These are phyloP conservation scores for Cyclostephanos tholiformis DNA, from an alignment of 108 stramenopile genomes.

Conservation along the genomic window DNA sequence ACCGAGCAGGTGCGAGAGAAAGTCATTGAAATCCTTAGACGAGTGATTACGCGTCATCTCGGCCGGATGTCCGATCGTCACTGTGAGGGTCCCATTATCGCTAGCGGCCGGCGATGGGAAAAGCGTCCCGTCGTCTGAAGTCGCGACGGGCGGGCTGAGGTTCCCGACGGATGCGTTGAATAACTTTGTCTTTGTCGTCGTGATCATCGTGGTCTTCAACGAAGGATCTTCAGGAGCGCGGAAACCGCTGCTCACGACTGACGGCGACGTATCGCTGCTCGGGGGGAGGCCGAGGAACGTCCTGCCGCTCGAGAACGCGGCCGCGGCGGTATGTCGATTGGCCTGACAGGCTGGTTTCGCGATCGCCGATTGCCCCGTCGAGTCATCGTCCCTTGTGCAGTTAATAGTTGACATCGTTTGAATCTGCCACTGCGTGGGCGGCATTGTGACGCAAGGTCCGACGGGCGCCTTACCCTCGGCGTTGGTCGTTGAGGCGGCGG, in stretches of 20 bases:
- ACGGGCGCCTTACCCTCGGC: neutral
- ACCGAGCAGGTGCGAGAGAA: conserved; percentile 31
- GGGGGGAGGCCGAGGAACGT: neutral
- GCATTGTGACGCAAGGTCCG: neutral
- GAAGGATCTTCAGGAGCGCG: neutral
- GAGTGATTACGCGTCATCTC: neutral
- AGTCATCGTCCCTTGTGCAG: neutral
- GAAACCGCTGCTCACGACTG: neutral
- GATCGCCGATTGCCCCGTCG: neutral
- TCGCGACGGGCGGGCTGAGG: too few relatives aligned
- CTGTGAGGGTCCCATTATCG: neutral
- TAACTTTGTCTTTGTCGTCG: neutral
- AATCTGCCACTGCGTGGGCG: neutral
- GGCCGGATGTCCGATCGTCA: neutral
- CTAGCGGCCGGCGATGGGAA: neutral
- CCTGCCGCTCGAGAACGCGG: neutral
- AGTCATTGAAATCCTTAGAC: conserved; percentile 12
- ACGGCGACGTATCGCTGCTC: neutral
- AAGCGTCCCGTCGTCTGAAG: too few relatives aligned
- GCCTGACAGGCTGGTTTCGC: neutral
- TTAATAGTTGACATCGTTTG: neutral
- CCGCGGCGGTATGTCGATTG: neutral
- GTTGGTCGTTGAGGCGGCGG: neutral
- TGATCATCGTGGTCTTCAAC: neutral
- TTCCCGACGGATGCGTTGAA: neutral